Evolutionary conservation across 2,329 filamentous ascomycete genomes (phyloP).

Genomic region (Penicillium palitans): DNA sequence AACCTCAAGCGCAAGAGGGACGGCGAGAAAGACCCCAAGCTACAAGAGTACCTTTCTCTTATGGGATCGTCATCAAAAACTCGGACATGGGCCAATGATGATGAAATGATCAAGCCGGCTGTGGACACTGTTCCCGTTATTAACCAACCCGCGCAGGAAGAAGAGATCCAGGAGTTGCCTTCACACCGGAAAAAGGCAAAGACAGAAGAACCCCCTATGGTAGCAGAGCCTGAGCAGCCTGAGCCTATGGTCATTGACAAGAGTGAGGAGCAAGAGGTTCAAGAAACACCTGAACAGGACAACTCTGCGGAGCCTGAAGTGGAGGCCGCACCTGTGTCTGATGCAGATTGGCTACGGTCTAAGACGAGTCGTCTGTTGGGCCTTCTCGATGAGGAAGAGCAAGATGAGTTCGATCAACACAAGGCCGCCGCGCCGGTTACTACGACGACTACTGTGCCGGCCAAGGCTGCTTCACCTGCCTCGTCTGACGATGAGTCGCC

Average conservation of each 20-base stretch:
- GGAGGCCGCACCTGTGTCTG: conserved; percentile 53
- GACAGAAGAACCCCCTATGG: conserved; percentile 54
- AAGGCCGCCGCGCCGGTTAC: conserved; percentile 17
- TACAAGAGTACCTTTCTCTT: conserved; percentile 81
- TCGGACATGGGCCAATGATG: conserved; percentile 63
- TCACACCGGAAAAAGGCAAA: conserved; percentile 46
- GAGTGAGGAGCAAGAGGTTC: conserved; percentile 21
- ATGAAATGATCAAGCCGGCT: conserved; percentile 36
- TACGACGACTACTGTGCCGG: conserved; percentile 13
- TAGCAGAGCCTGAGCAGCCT: conserved; percentile 11
- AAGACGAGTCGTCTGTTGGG: conserved; percentile 84
- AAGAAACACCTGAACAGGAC: conserved; percentile 19
- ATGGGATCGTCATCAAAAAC: conserved; percentile 70
- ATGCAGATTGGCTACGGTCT: conserved; percentile 89
- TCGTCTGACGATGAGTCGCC: conserved; percentile 2
- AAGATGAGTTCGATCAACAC: conserved; percentile 40
- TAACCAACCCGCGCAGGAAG: conserved; percentile 25
- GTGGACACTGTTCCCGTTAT: conserved; percentile 21
- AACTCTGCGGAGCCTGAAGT: conserved; percentile 26
- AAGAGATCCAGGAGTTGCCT: conserved; percentile 37
- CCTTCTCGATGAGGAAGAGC: conserved; percentile 68
- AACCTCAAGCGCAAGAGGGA: conserved; percentile 45
- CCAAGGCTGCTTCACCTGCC: not conserved
- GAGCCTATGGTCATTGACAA: conserved; percentile 29
- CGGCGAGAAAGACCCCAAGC: conserved; percentile 70